A percentile compares a stretch with the other conserved stretches of the same genome.
Evolutionary conservation across 768 basidiomycete genomes (phyloP).

Genomic region (Hygrocybe coccinea): DNA sequence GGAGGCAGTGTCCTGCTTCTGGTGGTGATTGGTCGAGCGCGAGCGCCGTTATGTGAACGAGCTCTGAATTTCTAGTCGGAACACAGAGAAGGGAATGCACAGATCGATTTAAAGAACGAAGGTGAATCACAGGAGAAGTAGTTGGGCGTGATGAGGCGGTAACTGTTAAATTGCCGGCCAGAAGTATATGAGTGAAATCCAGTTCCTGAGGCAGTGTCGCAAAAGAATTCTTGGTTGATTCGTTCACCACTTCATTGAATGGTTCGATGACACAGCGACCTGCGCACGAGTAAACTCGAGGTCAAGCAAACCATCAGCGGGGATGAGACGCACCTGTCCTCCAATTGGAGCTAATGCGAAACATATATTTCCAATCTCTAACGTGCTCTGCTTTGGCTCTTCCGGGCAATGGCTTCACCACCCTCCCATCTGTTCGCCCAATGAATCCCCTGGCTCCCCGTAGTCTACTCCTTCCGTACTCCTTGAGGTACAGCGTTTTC

Average conservation of each 20-base stretch:
- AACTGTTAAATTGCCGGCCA: constrained; percentile 58
- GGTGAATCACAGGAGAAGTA: constrained; percentile 32
- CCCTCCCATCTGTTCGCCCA: constrained; percentile 50
- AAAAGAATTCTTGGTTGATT: background rate
- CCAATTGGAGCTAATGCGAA: constrained; percentile 80
- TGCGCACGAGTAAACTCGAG: constrained; percentile 23
- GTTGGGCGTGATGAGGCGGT: constrained; percentile 46
- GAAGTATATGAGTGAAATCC: constrained; percentile 41
- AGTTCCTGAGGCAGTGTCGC: background rate
- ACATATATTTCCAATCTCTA: constrained; percentile 84
- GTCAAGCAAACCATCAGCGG: background rate
- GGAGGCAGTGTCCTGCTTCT: constrained; percentile 31
- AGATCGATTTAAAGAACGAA: constrained; percentile 33
- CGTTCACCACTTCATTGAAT: constrained; percentile 19
- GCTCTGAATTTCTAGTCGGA: constrained; percentile 28
- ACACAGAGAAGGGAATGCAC: constrained; percentile 42
- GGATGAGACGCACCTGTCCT: constrained; percentile 51
- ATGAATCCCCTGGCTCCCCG: constrained; percentile 64
- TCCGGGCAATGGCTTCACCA: constrained; percentile 55
- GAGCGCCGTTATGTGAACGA: constrained; percentile 53
- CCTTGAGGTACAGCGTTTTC: constrained; percentile 58
- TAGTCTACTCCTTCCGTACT: constrained; percentile 63
- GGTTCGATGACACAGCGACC: constrained; percentile 59
- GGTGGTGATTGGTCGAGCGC: constrained; percentile 74
- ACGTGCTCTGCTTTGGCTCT: constrained; percentile 37